Conservation (phyloP, 176 grass and related monocot genomes). For the Zizania latifolia region DNA sequence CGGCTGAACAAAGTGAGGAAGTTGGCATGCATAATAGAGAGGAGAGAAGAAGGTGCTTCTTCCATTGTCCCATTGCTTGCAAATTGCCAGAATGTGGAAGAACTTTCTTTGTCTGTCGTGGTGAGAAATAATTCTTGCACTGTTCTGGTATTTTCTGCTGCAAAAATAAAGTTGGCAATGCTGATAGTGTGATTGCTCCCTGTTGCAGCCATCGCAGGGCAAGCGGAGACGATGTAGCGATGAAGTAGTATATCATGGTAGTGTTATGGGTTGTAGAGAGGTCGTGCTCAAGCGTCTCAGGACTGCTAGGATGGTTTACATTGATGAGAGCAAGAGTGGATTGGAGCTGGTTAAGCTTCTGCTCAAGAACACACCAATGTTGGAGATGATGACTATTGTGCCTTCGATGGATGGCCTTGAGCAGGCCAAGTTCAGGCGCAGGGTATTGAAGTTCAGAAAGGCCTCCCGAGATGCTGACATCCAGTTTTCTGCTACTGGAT, state of each 20-base stretch:
- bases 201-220: slow-evolving; percentile 32
- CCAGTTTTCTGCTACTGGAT: slow-evolving; percentile 26
- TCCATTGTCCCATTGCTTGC: slow-evolving; percentile 40
- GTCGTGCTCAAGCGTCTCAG: slow-evolving; percentile 24
- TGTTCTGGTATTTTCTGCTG: background rate
- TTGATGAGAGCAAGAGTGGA: background rate
- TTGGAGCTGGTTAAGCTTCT: background rate
- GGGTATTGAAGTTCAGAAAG: slow-evolving; percentile 39
- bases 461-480: slow-evolving; percentile 28
- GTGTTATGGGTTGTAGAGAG: background rate
- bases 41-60: slow-evolving; percentile 47
- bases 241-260: background rate
- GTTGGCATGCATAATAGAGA: slow-evolving; percentile 38
- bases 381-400: background rate
- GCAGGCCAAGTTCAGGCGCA: slow-evolving; percentile 39
- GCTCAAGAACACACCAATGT: background rate
- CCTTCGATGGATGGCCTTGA: background rate
- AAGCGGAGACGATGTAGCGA: slow-evolving; percentile 18
- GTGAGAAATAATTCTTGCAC: slow-evolving; percentile 29
- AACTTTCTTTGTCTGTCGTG: slow-evolving; percentile 44
- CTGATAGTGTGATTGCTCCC: background rate
- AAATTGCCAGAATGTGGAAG: slow-evolving; percentile 32
- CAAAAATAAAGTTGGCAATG: background rate
- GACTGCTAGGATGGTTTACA: slow-evolving; percentile 21
- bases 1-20: slow-evolving; percentile 28